phyloP scores from a whole-genome alignment of 768 basidiomycete species.

The Macrolepiota fuliginosa region DNA sequence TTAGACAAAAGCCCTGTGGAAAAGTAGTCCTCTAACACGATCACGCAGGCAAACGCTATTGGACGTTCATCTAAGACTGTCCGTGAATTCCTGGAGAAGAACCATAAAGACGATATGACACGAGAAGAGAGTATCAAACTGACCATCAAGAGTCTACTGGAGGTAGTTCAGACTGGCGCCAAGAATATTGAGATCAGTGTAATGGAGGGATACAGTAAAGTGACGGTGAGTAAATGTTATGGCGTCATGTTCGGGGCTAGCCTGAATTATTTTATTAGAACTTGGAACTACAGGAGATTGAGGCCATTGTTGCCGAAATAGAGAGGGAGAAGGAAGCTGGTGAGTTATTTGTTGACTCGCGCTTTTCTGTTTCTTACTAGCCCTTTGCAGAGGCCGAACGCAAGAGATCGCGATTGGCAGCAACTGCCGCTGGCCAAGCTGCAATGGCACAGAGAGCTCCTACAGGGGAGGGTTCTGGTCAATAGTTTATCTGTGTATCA shows the following conservation, averaged over 20 bases:
- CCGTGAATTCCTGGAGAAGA: slow-evolving; percentile 97
- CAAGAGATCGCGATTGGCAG: slow-evolving; percentile 87
- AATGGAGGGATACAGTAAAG: slow-evolving; percentile 93
- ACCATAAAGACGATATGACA: slow-evolving; percentile 87
- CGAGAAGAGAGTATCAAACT: slow-evolving; percentile 92
- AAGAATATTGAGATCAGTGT: slow-evolving; percentile 99
- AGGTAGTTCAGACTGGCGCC: slow-evolving; percentile 99
- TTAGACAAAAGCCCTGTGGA: slow-evolving; percentile 24
- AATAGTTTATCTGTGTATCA: slow-evolving; percentile 16
- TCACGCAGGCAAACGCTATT: slow-evolving; percentile 91
- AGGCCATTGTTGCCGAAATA: slow-evolving; percentile 88
- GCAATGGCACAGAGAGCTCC: slow-evolving; percentile 71
- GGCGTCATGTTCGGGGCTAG: background rate
- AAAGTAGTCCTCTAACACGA: background rate
- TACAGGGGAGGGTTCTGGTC: slow-evolving; percentile 30
- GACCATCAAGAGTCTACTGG: slow-evolving; percentile 91
- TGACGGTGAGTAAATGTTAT: slow-evolving; percentile 57
- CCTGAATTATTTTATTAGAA: slow-evolving; percentile 47
- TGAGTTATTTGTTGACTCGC: slow-evolving; percentile 30
- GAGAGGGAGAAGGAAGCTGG: slow-evolving; percentile 97
- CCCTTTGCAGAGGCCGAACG: slow-evolving; percentile 79
- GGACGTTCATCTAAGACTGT: slow-evolving; percentile 98
- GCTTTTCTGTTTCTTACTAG: background rate
- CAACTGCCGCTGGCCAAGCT: slow-evolving; percentile 88
- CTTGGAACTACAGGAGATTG: slow-evolving; percentile 83